A percentile compares a stretch with the other conserved stretches of the same genome.
Evolutionary conservation across 306 rosid genomes (phyloP).

Genomic region (Vachellia pachyceras): DNA sequence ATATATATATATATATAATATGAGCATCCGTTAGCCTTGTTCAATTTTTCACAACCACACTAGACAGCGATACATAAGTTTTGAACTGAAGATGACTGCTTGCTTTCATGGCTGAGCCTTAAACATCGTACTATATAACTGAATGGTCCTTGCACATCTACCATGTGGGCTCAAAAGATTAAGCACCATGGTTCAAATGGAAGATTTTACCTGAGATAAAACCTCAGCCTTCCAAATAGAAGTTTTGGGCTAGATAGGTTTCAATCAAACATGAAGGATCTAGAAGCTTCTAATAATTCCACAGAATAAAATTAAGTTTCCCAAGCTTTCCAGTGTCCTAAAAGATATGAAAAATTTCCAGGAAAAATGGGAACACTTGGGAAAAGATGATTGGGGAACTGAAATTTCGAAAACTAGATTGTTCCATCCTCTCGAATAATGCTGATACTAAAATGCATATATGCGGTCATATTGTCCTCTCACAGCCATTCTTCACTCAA

Average conservation of each 20-base stretch:
- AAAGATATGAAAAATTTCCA: background rate
- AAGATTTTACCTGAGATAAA: background rate
- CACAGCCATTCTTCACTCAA: conserved; percentile 24
- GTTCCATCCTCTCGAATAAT: background rate
- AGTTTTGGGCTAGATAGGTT: background rate
- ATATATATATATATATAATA: no score
- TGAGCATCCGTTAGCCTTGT: background rate
- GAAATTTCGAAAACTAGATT: background rate
- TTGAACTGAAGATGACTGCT: background rate
- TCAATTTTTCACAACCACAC: background rate
- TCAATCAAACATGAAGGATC: background rate
- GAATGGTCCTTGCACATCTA: background rate
- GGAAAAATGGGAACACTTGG: background rate
- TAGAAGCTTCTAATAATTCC: background rate
- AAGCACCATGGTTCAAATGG: background rate
- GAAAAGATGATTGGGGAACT: background rate
- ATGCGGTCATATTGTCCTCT: background rate
- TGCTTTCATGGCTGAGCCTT: background rate
- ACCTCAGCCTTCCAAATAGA: background rate
- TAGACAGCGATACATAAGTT: background rate
- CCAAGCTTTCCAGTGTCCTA: background rate
- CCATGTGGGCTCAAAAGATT: background rate
- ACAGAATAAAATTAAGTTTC: background rate
- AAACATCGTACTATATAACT: background rate
- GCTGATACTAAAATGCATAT: background rate